Percentiles rank a stretch among this genome's conserved stretches.
These are phyloP conservation scores for Singerocomus rubriflavus DNA, from an alignment of 1,284 basidiomycete species.

Conservation along the genomic window DNA sequence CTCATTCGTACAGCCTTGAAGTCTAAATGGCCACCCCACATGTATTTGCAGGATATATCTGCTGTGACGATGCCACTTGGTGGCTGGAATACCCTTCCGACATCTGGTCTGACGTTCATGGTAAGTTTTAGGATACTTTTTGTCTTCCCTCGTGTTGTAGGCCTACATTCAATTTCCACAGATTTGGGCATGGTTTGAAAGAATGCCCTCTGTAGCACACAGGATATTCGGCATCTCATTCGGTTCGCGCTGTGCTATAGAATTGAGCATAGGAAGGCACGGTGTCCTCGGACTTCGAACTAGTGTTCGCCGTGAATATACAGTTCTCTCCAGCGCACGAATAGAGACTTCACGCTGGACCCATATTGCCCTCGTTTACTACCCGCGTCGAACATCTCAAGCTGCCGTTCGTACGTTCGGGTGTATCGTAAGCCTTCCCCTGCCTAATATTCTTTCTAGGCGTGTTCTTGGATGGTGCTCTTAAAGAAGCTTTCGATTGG, in stretches of 20 bases:
- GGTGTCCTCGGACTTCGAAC: conserved; percentile 55
- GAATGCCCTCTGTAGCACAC: conserved; percentile 45
- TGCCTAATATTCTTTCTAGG: conserved; percentile 39
- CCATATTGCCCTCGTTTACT: conserved; percentile 62
- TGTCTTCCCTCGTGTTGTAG: background rate
- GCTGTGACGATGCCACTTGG: conserved; percentile 46
- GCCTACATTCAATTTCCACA: conserved; percentile 24
- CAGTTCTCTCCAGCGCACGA: conserved; percentile 43
- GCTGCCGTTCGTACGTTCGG: conserved; percentile 58
- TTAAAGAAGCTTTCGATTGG: conserved; percentile 60
- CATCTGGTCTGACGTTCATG: conserved; percentile 67
- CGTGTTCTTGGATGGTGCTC: conserved; percentile 67
- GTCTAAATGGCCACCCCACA: conserved; percentile 70
- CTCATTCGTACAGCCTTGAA: conserved; percentile 64
- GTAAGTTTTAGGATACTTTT: conserved; percentile 33
- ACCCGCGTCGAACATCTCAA: conserved; percentile 53
- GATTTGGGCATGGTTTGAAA: conserved; percentile 70
- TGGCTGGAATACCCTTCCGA: conserved; percentile 47
- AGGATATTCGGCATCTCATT: conserved; percentile 46
- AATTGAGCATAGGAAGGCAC: conserved; percentile 49
- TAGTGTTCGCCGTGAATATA: conserved; percentile 39
- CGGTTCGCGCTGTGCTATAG: conserved; percentile 37
- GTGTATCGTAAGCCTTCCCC: background rate
- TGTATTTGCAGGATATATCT: conserved; percentile 59
- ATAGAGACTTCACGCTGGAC: conserved; percentile 61